Conservation (phyloP, 1,284 basidiomycete species). For the Mycena sp. region DNA sequence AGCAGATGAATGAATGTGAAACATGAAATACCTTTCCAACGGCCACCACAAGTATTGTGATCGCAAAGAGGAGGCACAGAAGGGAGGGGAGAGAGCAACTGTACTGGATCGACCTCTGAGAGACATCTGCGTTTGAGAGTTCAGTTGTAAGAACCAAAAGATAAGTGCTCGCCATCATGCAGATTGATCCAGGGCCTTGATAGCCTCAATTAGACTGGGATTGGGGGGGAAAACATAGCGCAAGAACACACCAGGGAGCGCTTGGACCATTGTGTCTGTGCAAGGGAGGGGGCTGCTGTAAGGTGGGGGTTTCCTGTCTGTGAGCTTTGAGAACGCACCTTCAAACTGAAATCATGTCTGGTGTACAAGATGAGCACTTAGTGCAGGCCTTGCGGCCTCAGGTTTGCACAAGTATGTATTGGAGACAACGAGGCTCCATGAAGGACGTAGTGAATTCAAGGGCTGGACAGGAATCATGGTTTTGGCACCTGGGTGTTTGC, state of each 20-base stretch:
- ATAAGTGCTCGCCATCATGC: constrained; percentile 41
- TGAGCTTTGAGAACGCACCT: constrained; percentile 1
- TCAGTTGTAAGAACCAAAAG: not conserved
- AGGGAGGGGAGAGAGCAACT: constrained; percentile 43
- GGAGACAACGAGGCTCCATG: no score
- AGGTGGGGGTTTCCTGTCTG: not conserved
- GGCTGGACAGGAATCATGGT: no score
- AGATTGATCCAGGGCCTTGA: constrained; percentile 50
- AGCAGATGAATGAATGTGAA: not conserved
- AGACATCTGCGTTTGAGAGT: not conserved
- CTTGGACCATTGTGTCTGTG: constrained; percentile 54
- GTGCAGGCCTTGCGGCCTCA: no score
- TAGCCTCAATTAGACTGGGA: not conserved
- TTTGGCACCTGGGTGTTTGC: no score
- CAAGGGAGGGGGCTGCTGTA: constrained; percentile 41
- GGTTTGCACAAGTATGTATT: no score
- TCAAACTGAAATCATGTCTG: not conserved
- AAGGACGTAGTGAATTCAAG: no score
- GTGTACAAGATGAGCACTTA: no score
- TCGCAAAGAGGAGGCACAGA: constrained; percentile 50
- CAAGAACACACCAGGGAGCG: constrained; percentile 46
- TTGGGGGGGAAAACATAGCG: constrained; percentile 37
- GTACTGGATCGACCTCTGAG: constrained; percentile 42
- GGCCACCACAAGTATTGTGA: constrained; percentile 45
- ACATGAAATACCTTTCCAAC: constrained; percentile 41